A percentile compares a stretch with the other conserved stretches of the same genome.
These are phyloP conservation scores for Craspedostauros australis DNA, from an alignment of 108 stramenopile genomes.

Conservation along the genomic window DNA sequence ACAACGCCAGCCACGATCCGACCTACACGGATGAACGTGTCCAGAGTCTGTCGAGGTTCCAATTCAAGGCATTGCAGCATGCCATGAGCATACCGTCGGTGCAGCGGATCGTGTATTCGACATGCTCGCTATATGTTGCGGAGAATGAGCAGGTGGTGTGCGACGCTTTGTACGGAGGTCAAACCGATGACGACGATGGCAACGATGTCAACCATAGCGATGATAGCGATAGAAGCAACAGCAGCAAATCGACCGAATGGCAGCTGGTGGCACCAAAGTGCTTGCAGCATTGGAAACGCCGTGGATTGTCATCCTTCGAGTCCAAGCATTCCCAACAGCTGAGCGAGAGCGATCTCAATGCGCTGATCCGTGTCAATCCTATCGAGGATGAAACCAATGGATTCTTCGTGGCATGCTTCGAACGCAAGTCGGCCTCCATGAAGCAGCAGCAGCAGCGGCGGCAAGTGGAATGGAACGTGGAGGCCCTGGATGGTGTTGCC, in stretches of 20 bases:
- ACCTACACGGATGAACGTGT: conserved; percentile 40
- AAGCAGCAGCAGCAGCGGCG: neutral
- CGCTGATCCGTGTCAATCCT: conserved; percentile 84
- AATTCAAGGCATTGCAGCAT: conserved; percentile 81
- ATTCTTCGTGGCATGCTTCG: conserved; percentile 95
- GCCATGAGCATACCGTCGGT: conserved; percentile 85
- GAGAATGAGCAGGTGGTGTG: conserved; percentile 95
- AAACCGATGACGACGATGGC: conserved; percentile 13
- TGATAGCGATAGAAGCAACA: too few species aligned
- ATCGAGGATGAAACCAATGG: conserved; percentile 93
- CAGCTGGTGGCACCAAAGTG: conserved; percentile 61
- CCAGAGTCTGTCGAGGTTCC: conserved; percentile 81
- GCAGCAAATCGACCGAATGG: conserved; percentile 25
- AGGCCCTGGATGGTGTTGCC: neutral
- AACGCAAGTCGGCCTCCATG: conserved; percentile 29
- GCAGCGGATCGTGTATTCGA: conserved; percentile 93
- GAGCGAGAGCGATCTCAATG: conserved; percentile 54
- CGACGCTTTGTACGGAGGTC: conserved; percentile 50
- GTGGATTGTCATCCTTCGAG: conserved; percentile 75
- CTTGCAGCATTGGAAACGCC: conserved; percentile 76
- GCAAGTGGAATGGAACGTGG: neutral
- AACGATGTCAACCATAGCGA: too few species aligned
- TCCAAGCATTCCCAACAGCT: too few species aligned
- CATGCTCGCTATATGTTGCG: conserved; percentile 90
- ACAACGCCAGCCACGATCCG: conserved; percentile 10